Percentiles rank a stretch among this genome's conserved stretches.
Conservation (phyloP, 257 asterid genomes). For the Solanum appendiculatum region DNA sequence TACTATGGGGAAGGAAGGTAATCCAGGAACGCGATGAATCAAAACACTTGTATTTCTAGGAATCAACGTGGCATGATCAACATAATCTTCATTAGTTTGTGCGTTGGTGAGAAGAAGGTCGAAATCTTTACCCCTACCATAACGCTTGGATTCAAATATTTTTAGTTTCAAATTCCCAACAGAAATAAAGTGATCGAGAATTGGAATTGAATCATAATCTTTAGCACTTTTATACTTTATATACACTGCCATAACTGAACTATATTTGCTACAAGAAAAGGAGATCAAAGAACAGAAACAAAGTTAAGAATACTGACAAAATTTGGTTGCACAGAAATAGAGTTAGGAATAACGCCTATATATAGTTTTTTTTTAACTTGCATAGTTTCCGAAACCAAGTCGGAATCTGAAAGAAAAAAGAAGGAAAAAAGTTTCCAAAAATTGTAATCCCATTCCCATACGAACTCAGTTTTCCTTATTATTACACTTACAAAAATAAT, state of each 20-base stretch:
- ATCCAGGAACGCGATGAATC: neutral
- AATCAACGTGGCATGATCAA: neutral
- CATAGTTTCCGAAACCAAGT: neutral
- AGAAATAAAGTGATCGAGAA: neutral
- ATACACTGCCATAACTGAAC: neutral
- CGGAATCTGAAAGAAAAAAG: neutral
- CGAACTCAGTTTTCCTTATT: neutral
- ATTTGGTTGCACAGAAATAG: too few species aligned
- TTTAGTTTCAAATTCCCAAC: neutral
- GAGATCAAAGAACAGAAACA: neutral
- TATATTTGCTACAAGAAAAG: neutral
- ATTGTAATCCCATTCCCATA: neutral
- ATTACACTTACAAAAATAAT: neutral
- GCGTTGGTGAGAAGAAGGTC: neutral
- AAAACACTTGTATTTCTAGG: neutral
- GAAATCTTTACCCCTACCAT: neutral
- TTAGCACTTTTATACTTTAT: neutral
- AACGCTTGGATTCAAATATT: neutral
- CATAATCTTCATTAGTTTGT: neutral
- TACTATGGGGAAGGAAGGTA: neutral
- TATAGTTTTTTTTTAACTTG: neutral
- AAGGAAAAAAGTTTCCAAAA: neutral
- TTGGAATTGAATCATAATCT: neutral
- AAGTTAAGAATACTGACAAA: too few species aligned
- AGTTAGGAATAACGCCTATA: neutral